These are phyloP conservation scores for Fusarium proliferatum DNA, from an alignment of 2,329 filamentous ascomycete genomes.

Conservation along the genomic window DNA sequence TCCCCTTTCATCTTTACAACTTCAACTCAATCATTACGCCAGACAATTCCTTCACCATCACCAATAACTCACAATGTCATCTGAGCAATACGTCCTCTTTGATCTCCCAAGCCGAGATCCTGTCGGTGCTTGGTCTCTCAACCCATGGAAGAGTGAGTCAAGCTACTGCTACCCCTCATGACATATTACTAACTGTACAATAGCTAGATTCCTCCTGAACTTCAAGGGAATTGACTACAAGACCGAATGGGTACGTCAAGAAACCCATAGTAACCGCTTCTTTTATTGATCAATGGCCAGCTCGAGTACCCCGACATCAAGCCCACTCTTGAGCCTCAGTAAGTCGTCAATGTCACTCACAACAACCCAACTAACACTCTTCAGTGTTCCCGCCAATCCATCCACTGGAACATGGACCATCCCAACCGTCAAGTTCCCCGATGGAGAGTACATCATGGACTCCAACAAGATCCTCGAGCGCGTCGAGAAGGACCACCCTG, in stretches of 20 bases:
- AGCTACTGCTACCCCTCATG: not conserved
- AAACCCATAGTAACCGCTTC: too few species aligned
- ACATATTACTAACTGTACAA: not conserved
- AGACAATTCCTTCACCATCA: not conserved
- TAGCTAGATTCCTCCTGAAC: constrained; percentile 74
- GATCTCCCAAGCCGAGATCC: constrained; percentile 68
- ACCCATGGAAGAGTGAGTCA: constrained; percentile 75
- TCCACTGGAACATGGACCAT: constrained; percentile 47
- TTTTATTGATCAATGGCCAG: constrained; percentile 40
- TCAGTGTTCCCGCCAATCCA: constrained; percentile 35
- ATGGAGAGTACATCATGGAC: constrained; percentile 72
- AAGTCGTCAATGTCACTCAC: constrained; percentile 30
- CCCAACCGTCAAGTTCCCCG: constrained; percentile 65
- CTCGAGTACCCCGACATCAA: constrained; percentile 74
- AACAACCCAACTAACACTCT: not conserved
- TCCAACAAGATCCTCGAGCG: constrained; percentile 67
- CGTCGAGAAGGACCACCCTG: constrained; percentile 69
- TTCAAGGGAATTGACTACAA: constrained; percentile 75
- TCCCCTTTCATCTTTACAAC: not conserved
- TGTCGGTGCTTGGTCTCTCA: constrained; percentile 69
- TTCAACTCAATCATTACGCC: not conserved
- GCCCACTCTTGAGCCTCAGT: constrained; percentile 66
- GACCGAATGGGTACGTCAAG: constrained; percentile 67
- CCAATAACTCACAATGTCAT: constrained; percentile 43
- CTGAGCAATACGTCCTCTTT: constrained; percentile 63